Percentiles rank a stretch among this genome's conserved stretches.
phyloP scores from a whole-genome alignment of 176 grass and related monocot genomes.

The Cocos nucifera region DNA sequence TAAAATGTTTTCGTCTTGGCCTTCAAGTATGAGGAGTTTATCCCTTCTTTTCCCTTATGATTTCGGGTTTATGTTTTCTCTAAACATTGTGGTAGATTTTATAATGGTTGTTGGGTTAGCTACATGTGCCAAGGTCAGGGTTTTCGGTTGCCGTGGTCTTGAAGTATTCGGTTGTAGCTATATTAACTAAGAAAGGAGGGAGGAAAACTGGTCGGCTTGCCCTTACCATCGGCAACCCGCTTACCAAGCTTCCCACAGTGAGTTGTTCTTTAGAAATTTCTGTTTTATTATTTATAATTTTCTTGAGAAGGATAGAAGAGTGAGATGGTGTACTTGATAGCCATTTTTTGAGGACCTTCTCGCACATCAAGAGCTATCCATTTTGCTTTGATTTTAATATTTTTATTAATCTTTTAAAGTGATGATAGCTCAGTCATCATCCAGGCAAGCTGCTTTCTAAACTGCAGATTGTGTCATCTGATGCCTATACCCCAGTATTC shows the following conservation, averaged over 20 bases:
- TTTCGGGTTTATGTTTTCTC: too few species aligned
- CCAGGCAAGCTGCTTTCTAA: slow-evolving; percentile 22
- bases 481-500: slow-evolving; percentile 16
- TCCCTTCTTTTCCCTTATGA: too few species aligned
- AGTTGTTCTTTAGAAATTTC: not conserved
- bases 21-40: too few species aligned
- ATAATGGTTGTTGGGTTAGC: not conserved
- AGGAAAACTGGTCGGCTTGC: slow-evolving; percentile 36
- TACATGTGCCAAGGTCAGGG: slow-evolving; percentile 32
- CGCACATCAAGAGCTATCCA: slow-evolving; percentile 33
- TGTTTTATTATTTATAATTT: not conserved
- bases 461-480: slow-evolving; percentile 24
- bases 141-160: slow-evolving; percentile 13
- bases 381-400: slow-evolving; percentile 9
- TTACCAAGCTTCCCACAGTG: slow-evolving; percentile 37
- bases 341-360: slow-evolving; percentile 64
- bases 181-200: slow-evolving; percentile 6
- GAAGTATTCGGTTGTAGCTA: slow-evolving; percentile 34
- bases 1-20: too few species aligned
- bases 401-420: slow-evolving; percentile 15
- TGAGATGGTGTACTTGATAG: slow-evolving; percentile 34
- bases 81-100: too few species aligned
- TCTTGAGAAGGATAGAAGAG: slow-evolving; percentile 39
- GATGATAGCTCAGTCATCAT: slow-evolving; percentile 4
- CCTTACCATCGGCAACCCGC: slow-evolving; percentile 9